These are phyloP conservation scores for Penicillium sp. DNA, from an alignment of 2,329 filamentous ascomycete genomes.

Conservation along the genomic window DNA sequence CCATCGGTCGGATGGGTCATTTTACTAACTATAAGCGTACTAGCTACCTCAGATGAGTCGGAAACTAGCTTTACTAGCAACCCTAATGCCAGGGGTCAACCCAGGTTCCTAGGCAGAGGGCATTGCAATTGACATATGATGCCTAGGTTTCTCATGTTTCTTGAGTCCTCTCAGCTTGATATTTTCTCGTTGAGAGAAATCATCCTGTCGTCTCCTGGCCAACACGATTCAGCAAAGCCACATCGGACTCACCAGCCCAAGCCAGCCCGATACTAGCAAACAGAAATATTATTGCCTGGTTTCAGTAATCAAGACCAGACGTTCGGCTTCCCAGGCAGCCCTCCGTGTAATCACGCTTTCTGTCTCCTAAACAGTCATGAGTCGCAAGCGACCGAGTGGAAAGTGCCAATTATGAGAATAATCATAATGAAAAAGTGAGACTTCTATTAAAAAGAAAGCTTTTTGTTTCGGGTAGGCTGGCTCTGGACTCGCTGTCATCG, in stretches of 20 bases:
- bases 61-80: constrained; percentile 10
- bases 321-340: constrained; percentile 13
- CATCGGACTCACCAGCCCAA: neutral
- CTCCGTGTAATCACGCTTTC: constrained; percentile 16
- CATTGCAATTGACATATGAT: constrained; percentile 19
- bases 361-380: neutral
- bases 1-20: constrained; percentile 20
- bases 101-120: neutral
- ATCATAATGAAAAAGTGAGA: neutral
- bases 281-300: neutral
- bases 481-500: constrained; percentile 3
- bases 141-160: constrained; percentile 14
- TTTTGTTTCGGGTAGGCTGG: constrained; percentile 18
- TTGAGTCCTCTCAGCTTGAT: neutral
- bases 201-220: constrained; percentile 6
- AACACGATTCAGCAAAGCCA: neutral
- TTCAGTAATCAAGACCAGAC: constrained; percentile 21
- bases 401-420: neutral
- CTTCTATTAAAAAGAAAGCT: neutral
- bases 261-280: constrained; percentile 4
- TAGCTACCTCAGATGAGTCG: constrained; percentile 5
- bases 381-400: neutral
- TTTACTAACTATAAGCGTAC: constrained; percentile 13
- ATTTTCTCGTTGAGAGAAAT: neutral
- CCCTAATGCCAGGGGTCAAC: constrained; percentile 10